Conservation (phyloP, 352 stramenopile genomes). For the Elongisporangium undulatum region DNA sequence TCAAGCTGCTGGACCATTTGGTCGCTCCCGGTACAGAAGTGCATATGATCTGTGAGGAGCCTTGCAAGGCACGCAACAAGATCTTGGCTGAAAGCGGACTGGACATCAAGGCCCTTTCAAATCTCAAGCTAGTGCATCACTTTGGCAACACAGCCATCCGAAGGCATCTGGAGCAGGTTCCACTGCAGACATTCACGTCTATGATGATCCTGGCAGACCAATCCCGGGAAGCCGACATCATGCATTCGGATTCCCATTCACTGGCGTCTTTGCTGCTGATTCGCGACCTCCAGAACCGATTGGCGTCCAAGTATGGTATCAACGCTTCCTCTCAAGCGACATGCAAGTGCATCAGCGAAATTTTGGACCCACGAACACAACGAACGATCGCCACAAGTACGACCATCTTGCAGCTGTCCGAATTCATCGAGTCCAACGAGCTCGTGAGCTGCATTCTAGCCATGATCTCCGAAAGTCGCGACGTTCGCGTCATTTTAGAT, state of each 20-base stretch:
- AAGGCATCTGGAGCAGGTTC: constrained; percentile 57
- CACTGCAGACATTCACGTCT: constrained; percentile 68
- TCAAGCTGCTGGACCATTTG: constrained; percentile 73
- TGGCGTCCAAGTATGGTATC: constrained; percentile 19
- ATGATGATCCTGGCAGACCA: constrained; percentile 83
- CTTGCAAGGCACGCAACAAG: constrained; percentile 54
- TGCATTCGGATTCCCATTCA: constrained; percentile 85
- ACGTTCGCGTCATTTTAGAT: constrained; percentile 78
- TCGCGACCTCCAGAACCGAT: constrained; percentile 58
- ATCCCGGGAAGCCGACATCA: constrained; percentile 67
- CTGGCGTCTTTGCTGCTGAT: constrained; percentile 82
- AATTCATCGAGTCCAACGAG: constrained; percentile 89
- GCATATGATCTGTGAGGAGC: constrained; percentile 81
- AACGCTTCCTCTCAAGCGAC: too few species aligned
- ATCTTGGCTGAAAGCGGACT: constrained; percentile 55
- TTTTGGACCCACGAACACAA: constrained; percentile 84
- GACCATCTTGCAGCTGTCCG: constrained; percentile 68
- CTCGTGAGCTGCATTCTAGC: constrained; percentile 82
- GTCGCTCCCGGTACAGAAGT: constrained; percentile 59
- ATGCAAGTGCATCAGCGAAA: constrained; percentile 83
- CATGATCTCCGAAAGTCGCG: constrained; percentile 84
- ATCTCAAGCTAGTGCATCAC: constrained; percentile 63
- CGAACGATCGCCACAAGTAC: constrained; percentile 71
- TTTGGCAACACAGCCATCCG: constrained; percentile 79
- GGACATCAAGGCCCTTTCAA: constrained; percentile 36